Percentiles rank a stretch among this genome's conserved stretches.
These are phyloP conservation scores for Leptoxyphium fumago DNA, from an alignment of 2,329 filamentous ascomycete genomes.

Conservation along the genomic window DNA sequence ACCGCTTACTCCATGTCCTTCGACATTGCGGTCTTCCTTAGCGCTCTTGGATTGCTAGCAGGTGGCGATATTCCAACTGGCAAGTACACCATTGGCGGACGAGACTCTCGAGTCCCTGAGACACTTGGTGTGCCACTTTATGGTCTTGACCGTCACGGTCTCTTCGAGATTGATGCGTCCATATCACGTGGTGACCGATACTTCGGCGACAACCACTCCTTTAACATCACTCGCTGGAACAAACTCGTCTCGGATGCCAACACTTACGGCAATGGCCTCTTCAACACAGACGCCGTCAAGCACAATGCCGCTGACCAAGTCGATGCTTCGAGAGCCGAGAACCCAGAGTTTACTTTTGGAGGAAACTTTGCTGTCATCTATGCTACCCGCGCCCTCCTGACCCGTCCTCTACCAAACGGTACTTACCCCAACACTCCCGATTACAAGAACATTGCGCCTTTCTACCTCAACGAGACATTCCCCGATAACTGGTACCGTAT, in stretches of 20 bases:
- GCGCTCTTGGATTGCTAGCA: conserved; percentile 14
- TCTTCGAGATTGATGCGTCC: conserved; percentile 15
- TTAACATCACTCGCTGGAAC: conserved; percentile 11
- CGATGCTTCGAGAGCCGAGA: conserved; percentile 14
- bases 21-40: conserved; percentile 12
- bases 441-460: conserved; percentile 13
- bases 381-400: conserved; percentile 17
- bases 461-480: conserved; percentile 19
- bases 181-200: conserved; percentile 13
- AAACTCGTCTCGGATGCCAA: conserved; percentile 9
- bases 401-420: conserved; percentile 14
- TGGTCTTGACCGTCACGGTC: conserved; percentile 14
- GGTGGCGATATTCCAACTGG: conserved; percentile 14
- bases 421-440: conserved; percentile 6
- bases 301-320: conserved; percentile 11
- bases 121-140: conserved; percentile 12
- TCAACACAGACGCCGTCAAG: conserved; percentile 8
- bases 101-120: conserved; percentile 12
- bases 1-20: conserved; percentile 14
- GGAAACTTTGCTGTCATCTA: conserved; percentile 12
- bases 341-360: conserved; percentile 14
- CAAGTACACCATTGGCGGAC: conserved; percentile 15
- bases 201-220: conserved; percentile 7
- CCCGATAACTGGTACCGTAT: conserved; percentile 12
- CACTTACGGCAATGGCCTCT: conserved; percentile 11